Percentiles rank a stretch among this genome's conserved stretches.
phyloP scores from a whole-genome alignment of 1,139 yeast genomes.

The Geotrichum bryndzae region DNA sequence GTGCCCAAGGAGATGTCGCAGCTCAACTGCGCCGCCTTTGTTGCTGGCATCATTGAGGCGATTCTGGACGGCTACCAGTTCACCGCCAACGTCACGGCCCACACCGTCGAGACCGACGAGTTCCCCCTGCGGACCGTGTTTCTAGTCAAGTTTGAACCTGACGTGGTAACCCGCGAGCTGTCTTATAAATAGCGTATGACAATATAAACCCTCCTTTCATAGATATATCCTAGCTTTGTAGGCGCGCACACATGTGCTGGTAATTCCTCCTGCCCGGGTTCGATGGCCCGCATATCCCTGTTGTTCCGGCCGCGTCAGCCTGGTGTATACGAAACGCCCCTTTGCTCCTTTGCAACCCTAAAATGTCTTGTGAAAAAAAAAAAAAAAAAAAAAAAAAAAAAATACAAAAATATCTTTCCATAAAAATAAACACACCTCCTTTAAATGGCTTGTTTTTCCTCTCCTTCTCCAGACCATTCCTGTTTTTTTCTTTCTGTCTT shows the following conservation, averaged over 20 bases:
- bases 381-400: not conserved
- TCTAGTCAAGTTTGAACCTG: conserved; percentile 55
- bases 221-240: not conserved
- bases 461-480: not conserved
- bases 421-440: not conserved
- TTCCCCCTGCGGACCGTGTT: conserved; percentile 73
- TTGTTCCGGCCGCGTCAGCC: not conserved
- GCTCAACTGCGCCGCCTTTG: conserved; percentile 75
- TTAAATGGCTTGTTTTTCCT: not conserved
- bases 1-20: conserved; percentile 77
- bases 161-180: conserved; percentile 15
- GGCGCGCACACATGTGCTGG: not conserved
- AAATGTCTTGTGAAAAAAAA: not conserved
- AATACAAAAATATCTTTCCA: not conserved
- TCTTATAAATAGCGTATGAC: conserved; percentile 11
- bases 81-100: conserved; percentile 83
- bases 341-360: not conserved
- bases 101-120: conserved; percentile 63
- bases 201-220: not conserved
- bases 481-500: not conserved
- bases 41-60: conserved; percentile 91
- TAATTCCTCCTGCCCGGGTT: not conserved
- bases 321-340: not conserved
- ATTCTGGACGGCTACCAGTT: conserved; percentile 76
- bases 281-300: not conserved